Evolutionary conservation across 2,329 filamentous ascomycete genomes (phyloP), one percentile per base, ranked within the genome.

Genomic region (Xylariaceae sp.): DNA sequence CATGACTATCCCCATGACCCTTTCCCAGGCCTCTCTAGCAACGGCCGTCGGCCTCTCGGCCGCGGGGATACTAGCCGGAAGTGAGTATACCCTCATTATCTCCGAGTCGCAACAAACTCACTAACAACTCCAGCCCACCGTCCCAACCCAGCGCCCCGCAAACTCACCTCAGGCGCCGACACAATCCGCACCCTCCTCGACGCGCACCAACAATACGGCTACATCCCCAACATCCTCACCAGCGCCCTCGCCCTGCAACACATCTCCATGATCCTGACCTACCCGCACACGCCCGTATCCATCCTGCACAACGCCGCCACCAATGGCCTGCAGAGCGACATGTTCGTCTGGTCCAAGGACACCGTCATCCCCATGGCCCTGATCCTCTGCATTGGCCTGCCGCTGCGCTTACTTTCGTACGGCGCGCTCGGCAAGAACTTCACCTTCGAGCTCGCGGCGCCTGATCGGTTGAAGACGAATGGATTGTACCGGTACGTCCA

Each of bases 401-500:
- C 65, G 30, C 65, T 70, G n/a, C 69, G 66, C 11, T 56, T 69
- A 17, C 53, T 71, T 0, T 75, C 80, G 0, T 83, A 77, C 63
- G 68, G 71, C 0, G 68, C 74, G 0, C 73, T 84, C 0, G 82
- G 81, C 1, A 72, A 68, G 8, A 76, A 81, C 58, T 84, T 84
- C 64, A 84, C 81, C 0, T 85, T 82, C 63, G 72, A 74, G 1
- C 75, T 85, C 1, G 70, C 76, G 0, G 66, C 72, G 55, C 82
- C 82, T 1, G 73, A 78, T 58, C 64, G 68, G 1, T 68, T 83
- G 6, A 72, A 75, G 10, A 83, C 78, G 0, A 70, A 65, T 0
- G 80, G 80, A 0, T 68, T 83, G 1, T 83, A 83, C 61, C 61
- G 63, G 15, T 79, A 77, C 61, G 68, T 82, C 2, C 80, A 82